Percentiles rank a stretch among this genome's conserved stretches.
Evolutionary conservation across 768 basidiomycete genomes (phyloP).

Genomic region (Trametes meyenii): DNA sequence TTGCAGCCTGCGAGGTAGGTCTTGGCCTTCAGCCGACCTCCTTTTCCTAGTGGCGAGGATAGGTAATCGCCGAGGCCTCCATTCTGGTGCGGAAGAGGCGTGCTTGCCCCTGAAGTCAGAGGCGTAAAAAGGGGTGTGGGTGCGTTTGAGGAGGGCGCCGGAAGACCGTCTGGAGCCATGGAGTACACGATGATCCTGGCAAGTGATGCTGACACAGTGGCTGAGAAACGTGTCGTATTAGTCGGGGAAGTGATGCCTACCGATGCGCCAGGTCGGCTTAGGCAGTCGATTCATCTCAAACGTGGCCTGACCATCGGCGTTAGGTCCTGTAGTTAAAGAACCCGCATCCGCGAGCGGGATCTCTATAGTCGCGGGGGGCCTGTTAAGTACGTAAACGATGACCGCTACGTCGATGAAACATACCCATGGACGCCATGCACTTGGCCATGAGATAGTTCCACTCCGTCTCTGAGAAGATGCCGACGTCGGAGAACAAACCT

Average conservation of each 20-base stretch:
- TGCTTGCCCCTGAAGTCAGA: slow-evolving; percentile 60
- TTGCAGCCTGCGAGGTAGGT: slow-evolving; percentile 82
- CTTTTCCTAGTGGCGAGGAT: slow-evolving; percentile 57
- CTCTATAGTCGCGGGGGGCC: slow-evolving; percentile 43
- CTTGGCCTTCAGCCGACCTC: slow-evolving; percentile 43
- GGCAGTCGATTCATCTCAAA: slow-evolving; percentile 76
- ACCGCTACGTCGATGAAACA: slow-evolving; percentile 28
- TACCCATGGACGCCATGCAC: slow-evolving; percentile 82
- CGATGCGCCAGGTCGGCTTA: slow-evolving; percentile 72
- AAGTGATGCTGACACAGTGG: slow-evolving; percentile 57
- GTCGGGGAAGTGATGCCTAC: slow-evolving; percentile 42
- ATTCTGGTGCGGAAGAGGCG: slow-evolving; percentile 51
- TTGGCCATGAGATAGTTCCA: slow-evolving; percentile 90
- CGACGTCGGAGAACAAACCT: slow-evolving; percentile 60
- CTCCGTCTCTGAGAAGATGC: slow-evolving; percentile 80
- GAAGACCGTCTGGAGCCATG: slow-evolving; percentile 69
- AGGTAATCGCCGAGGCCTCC: slow-evolving; percentile 58
- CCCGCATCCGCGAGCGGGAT: slow-evolving; percentile 75
- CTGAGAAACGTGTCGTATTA: background rate
- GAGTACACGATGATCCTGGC: slow-evolving; percentile 89
- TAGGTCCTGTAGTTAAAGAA: slow-evolving; percentile 74
- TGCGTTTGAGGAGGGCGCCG: slow-evolving; percentile 59
- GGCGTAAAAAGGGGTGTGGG: slow-evolving; percentile 81
- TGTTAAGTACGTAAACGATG: background rate
- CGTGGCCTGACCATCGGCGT: slow-evolving; percentile 70